Percentiles rank a stretch among this genome's conserved stretches.
Conservation (phyloP, 177 flowering plant species). For the Vitis hybrid region DNA sequence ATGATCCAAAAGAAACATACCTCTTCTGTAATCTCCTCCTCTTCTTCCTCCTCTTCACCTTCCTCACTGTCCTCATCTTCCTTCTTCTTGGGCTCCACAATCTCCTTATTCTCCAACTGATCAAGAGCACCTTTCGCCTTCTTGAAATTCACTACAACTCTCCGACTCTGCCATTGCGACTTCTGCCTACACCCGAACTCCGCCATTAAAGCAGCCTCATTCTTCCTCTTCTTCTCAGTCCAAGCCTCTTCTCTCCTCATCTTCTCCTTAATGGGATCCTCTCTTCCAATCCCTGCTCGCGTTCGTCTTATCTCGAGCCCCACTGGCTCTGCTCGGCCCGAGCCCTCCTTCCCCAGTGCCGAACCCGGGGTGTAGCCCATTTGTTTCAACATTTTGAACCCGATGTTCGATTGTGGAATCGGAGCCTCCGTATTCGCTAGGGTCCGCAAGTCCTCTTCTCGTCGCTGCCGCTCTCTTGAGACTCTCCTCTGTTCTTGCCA, state of each 20-base stretch:
- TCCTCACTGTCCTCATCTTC: slow-evolving; percentile 43
- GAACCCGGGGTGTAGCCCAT: slow-evolving; percentile 95
- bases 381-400: slow-evolving; percentile 84
- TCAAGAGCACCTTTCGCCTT: slow-evolving; percentile 79
- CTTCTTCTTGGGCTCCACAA: slow-evolving; percentile 43
- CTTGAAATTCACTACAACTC: slow-evolving; percentile 48
- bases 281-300: slow-evolving; percentile 80
- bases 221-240: slow-evolving; percentile 39
- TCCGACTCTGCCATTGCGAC: slow-evolving; percentile 58
- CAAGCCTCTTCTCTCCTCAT: slow-evolving; percentile 47
- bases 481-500: slow-evolving; percentile 65
- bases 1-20: slow-evolving; percentile 28
- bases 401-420: slow-evolving; percentile 81
- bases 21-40: slow-evolving; percentile 84
- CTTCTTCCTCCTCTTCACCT: slow-evolving; percentile 57
- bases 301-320: slow-evolving; percentile 75
- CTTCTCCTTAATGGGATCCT: slow-evolving; percentile 72
- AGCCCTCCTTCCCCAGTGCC: slow-evolving; percentile 68
- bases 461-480: slow-evolving; percentile 58
- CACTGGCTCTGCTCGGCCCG: slow-evolving; percentile 70
- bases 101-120: slow-evolving; percentile 77
- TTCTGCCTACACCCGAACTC: slow-evolving; percentile 78
- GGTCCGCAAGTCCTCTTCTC: slow-evolving; percentile 74
- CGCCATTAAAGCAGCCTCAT: slow-evolving; percentile 52
- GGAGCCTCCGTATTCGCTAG: slow-evolving; percentile 58